Percentiles rank a stretch among this genome's conserved stretches.
Conservation (phyloP, 208 protist species). For the Wallacemonas collosoma region DNA sequence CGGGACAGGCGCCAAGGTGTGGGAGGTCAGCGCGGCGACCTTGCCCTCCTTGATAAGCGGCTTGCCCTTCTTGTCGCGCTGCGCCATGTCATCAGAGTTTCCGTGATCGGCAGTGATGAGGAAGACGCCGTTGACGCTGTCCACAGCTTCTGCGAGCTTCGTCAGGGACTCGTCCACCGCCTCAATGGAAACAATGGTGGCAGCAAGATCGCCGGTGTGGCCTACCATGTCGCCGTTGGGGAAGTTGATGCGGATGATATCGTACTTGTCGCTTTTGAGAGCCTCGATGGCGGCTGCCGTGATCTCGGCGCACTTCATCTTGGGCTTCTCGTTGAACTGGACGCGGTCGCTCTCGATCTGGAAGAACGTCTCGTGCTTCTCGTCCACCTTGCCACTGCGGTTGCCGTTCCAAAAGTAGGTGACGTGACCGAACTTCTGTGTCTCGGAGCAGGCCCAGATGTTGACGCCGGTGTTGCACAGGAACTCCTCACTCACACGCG, state of each 20-base stretch:
- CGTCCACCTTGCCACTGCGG: conserved; percentile 91
- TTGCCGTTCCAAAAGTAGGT: conserved; percentile 98
- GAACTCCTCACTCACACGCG: conserved; percentile 89
- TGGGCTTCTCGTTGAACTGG: conserved; percentile 94
- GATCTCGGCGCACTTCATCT: conserved; percentile 95
- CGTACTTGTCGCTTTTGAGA: conserved; percentile 89
- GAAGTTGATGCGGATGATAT: conserved; percentile 94
- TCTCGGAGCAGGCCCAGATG: conserved; percentile 95
- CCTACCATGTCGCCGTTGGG: conserved; percentile 97
- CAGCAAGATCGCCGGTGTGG: conserved; percentile 93
- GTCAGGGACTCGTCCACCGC: conserved; percentile 85
- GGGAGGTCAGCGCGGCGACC: conserved; percentile 89
- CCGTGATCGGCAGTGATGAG: conserved; percentile 95
- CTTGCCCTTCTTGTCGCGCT: conserved; percentile 93
- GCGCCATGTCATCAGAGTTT: conserved; percentile 95
- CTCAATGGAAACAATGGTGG: conserved; percentile 82
- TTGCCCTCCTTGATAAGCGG: conserved; percentile 65
- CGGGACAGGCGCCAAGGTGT: conserved; percentile 93
- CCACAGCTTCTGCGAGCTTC: conserved; percentile 82
- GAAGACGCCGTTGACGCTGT: conserved; percentile 84
- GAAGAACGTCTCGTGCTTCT: conserved; percentile 88
- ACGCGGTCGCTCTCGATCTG: conserved; percentile 90
- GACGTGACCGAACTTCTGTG: conserved; percentile 97
- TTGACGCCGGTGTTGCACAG: conserved; percentile 78
- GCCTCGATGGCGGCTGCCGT: conserved; percentile 90